These are phyloP conservation scores for Plasmodium malariae DNA, from an alignment of 169 alveolate genomes.

Conservation along the genomic window DNA sequence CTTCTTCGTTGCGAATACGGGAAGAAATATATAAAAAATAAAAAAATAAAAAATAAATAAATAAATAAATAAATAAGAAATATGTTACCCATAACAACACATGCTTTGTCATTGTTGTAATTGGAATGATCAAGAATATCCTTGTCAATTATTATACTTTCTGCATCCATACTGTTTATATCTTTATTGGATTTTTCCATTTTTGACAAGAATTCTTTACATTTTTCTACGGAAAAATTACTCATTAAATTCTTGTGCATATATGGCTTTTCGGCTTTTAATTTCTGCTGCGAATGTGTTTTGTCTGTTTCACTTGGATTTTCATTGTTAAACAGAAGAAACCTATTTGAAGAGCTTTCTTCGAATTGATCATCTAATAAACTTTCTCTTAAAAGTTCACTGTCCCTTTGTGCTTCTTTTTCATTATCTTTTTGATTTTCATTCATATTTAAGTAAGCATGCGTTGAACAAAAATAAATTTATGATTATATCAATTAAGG, in stretches of 20 bases:
- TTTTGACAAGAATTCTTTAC: conserved; percentile 34
- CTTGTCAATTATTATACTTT: conserved; percentile 44
- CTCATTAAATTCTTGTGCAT: conserved; percentile 50
- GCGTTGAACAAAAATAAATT: too few species aligned
- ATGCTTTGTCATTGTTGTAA: conserved; percentile 24
- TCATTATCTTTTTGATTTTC: conserved; percentile 24
- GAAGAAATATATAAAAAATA: neutral
- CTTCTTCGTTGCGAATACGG: neutral
- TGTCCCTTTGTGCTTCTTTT: neutral
- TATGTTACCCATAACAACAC: conserved; percentile 70
- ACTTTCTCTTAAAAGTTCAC: conserved; percentile 24
- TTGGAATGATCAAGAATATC: conserved; percentile 42
- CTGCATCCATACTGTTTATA: conserved; percentile 51
- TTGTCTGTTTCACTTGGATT: neutral
- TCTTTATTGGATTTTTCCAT: conserved; percentile 71
- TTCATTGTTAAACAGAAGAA: conserved; percentile 29
- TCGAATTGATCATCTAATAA: conserved; percentile 72
- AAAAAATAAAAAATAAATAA: neutral
- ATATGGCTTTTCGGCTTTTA: conserved; percentile 36
- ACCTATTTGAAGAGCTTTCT: conserved; percentile 17
- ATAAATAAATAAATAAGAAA: too few species aligned
- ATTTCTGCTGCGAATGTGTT: conserved; percentile 6
- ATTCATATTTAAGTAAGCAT: conserved; percentile 34
- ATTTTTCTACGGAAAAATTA: conserved; percentile 31
- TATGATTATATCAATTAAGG: too few species aligned